Evolutionary conservation across 2,329 filamentous ascomycete genomes (phyloP).

Genomic region (Ciborinia camelliae): DNA sequence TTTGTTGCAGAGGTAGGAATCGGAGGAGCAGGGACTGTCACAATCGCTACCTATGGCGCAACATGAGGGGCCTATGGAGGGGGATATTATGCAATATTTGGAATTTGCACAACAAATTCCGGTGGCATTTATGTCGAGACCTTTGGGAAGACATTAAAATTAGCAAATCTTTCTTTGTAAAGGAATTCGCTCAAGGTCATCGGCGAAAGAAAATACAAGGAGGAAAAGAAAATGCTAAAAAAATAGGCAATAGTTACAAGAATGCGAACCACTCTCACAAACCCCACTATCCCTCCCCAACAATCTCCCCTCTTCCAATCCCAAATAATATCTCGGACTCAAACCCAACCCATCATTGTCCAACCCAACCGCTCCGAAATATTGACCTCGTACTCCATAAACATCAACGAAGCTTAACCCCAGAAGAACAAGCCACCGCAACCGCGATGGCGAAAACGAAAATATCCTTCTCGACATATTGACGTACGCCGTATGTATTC

Average conservation of each 20-base stretch:
- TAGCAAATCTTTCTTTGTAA: not conserved
- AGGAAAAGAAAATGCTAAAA: not conserved
- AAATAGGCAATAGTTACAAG: constrained; percentile 27
- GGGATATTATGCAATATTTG: constrained; percentile 46
- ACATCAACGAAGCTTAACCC: not conserved
- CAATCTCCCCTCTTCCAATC: constrained; percentile 20
- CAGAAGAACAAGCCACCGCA: not conserved
- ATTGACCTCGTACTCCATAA: not conserved
- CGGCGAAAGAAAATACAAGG: not conserved
- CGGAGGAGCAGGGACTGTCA: constrained; percentile 38
- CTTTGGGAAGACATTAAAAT: constrained; percentile 30
- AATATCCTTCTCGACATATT: not conserved
- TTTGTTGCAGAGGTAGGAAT: constrained; percentile 36
- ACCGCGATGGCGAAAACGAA: not conserved
- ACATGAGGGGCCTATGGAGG: constrained; percentile 39
- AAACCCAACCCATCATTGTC: constrained; percentile 19
- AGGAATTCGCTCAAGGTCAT: not conserved
- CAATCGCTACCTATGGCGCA: constrained; percentile 45
- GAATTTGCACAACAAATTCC: constrained; percentile 44
- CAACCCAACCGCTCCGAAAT: constrained; percentile 8
- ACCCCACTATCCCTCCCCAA: constrained; percentile 22
- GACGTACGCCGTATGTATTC: too few relatives aligned
- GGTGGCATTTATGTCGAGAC: constrained; percentile 42
- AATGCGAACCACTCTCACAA: constrained; percentile 29
- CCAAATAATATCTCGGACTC: constrained; percentile 31